Percentiles rank a stretch among this genome's conserved stretches.
Evolutionary conservation across 352 stramenopile genomes (phyloP).

Genomic region (Phytophthora lateralis): DNA sequence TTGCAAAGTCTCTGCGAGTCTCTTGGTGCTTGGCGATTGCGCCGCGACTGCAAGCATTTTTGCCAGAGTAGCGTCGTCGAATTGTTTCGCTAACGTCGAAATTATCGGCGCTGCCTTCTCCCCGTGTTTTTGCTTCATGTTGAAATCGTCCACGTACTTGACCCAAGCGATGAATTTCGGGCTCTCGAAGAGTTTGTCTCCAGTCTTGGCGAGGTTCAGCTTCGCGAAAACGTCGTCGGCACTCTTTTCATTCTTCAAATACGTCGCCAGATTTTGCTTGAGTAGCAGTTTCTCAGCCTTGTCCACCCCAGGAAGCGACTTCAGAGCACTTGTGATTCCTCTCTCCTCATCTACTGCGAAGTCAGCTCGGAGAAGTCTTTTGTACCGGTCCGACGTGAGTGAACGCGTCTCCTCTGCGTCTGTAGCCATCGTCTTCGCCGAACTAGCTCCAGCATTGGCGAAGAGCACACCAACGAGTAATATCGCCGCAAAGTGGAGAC

Average conservation of each 20-base stretch:
- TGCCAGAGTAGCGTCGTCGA: neutral
- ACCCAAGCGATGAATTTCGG: neutral
- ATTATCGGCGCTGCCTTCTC: conserved; percentile 3
- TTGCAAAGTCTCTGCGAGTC: neutral
- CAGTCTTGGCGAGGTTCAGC: too few relatives aligned
- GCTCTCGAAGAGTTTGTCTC: too few relatives aligned
- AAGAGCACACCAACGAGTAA: neutral
- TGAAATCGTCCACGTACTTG: conserved; percentile 15
- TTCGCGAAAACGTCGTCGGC: too few relatives aligned
- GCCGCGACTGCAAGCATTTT: neutral
- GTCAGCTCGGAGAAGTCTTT: neutral
- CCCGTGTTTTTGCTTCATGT: neutral
- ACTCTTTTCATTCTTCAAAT: neutral
- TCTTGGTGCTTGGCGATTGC: neutral
- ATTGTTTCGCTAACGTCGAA: neutral
- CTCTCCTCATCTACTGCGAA: neutral
- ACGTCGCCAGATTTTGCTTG: neutral
- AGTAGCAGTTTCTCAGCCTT: neutral
- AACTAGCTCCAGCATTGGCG: neutral
- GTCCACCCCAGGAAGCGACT: neutral
- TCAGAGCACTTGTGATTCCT: neutral
- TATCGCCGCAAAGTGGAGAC: neutral
- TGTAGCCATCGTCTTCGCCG: neutral
- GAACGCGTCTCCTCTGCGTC: neutral
- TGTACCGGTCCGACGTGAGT: neutral